A percentile compares a stretch with the other conserved stretches of the same genome.
phyloP scores from a whole-genome alignment of 768 basidiomycete genomes.

The Polyporus arcularius region DNA sequence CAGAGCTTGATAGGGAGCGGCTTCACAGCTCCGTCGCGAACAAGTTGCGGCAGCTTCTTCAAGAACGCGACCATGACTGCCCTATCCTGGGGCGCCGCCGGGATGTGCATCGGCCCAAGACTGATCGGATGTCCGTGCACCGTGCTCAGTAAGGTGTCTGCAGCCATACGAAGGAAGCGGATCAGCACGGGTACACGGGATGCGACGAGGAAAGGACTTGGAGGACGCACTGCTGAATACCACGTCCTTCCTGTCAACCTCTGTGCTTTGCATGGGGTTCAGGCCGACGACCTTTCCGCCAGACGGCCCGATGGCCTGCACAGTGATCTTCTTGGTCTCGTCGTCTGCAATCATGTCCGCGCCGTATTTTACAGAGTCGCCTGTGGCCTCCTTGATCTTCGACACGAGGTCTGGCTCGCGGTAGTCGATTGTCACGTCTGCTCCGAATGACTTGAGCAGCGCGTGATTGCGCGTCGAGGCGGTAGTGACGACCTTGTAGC shows the following conservation, averaged over 20 bases:
- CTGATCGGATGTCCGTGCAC: conserved; percentile 20
- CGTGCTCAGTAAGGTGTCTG: conserved; percentile 24
- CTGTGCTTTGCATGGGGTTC: background rate
- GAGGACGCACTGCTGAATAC: too few species aligned
- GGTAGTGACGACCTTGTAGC: conserved; percentile 36
- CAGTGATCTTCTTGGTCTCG: conserved; percentile 7
- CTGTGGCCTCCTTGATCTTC: conserved; percentile 28
- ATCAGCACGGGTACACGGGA: too few species aligned
- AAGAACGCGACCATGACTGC: conserved; percentile 27
- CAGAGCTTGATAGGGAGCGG: conserved; percentile 29
- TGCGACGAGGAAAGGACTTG: too few species aligned
- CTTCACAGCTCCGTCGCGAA: conserved; percentile 24
- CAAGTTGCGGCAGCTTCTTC: conserved; percentile 21
- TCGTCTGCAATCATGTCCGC: conserved; percentile 21
- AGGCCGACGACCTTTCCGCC: conserved; percentile 11
- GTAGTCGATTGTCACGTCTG: conserved; percentile 36
- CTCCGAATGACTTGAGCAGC: conserved; percentile 40
- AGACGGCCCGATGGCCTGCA: conserved; percentile 3
- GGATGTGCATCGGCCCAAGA: conserved; percentile 10
- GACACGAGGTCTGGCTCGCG: conserved; percentile 26
- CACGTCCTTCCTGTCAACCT: background rate
- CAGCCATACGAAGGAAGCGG: conserved; percentile 5
- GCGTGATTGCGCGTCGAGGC: conserved; percentile 38
- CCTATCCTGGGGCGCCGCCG: conserved; percentile 22
- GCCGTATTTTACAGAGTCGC: conserved; percentile 17